Conservation (phyloP, 2,329 filamentous ascomycete genomes). For the Tolypocladium nubicola region DNA sequence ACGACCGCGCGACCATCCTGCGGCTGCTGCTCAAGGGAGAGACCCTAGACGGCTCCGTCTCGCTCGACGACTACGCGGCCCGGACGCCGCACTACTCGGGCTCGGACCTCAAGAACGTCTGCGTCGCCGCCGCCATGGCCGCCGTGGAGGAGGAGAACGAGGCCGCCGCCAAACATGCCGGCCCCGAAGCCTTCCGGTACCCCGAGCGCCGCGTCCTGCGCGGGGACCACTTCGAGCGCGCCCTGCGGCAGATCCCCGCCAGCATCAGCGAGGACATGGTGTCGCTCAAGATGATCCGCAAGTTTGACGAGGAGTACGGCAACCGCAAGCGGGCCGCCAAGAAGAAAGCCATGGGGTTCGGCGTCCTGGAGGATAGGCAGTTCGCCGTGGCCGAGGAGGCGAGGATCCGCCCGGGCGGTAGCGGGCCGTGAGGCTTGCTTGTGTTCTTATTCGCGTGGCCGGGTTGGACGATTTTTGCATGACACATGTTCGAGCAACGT, state of each 20-base stretch:
- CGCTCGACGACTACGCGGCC: constrained; percentile 50
- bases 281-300: constrained; percentile 72
- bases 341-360: constrained; percentile 48
- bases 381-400: constrained; percentile 31
- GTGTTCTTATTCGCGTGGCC: background rate
- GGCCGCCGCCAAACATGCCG: constrained; percentile 23
- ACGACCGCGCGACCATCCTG: constrained; percentile 58
- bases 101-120: constrained; percentile 74
- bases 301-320: constrained; percentile 93
- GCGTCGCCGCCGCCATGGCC: constrained; percentile 68
- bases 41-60: constrained; percentile 47
- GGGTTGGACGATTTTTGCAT: background rate
- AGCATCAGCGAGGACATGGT: constrained; percentile 93
- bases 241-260: constrained; percentile 78
- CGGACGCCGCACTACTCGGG: constrained; percentile 71
- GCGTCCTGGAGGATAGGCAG: constrained; percentile 27
- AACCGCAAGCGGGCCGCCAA: constrained; percentile 61
- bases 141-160: constrained; percentile 64
- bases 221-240: constrained; percentile 69
- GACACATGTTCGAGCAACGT: background rate
- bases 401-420: constrained; percentile 22
- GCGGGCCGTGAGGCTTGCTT: background rate
- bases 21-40: constrained; percentile 63
- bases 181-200: constrained; percentile 43
- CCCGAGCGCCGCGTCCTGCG: constrained; percentile 48